Percentiles rank a stretch among this genome's conserved stretches.
phyloP scores from a whole-genome alignment of 176 grass and related monocot species.

The Secale cereale region DNA sequence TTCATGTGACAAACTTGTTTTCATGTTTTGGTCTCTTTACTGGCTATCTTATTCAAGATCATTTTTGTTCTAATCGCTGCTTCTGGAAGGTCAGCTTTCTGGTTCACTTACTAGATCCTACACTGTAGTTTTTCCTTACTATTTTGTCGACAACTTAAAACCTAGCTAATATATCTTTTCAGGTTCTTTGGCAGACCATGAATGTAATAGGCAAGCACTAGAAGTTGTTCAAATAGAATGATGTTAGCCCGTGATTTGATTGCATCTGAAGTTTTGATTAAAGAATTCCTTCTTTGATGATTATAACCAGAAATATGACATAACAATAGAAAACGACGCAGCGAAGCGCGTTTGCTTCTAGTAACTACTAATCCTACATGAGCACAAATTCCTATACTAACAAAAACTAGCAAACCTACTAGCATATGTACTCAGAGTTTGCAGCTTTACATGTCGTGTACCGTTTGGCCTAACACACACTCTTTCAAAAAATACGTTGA shows the following conservation, averaged over 20 bases:
- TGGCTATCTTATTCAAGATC: not conserved
- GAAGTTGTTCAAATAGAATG: constrained; percentile 68
- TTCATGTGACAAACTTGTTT: constrained; percentile 36
- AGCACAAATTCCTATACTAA: too few relatives aligned
- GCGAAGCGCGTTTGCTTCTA: not conserved
- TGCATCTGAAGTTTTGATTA: not conserved
- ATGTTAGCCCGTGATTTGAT: constrained; percentile 40
- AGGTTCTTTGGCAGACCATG: constrained; percentile 58
- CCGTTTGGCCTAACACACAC: too few relatives aligned
- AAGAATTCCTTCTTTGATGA: not conserved
- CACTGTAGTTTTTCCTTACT: not conserved
- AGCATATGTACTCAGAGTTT: too few relatives aligned
- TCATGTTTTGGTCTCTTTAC: not conserved
- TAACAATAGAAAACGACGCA: too few relatives aligned
- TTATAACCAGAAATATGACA: not conserved
- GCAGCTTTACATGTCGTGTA: too few relatives aligned
- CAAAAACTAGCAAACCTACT: too few relatives aligned
- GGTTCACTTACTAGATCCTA: not conserved
- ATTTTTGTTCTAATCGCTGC: not conserved
- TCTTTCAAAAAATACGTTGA: too few relatives aligned
- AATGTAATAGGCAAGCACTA: constrained; percentile 60
- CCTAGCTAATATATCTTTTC: not conserved
- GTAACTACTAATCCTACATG: not conserved
- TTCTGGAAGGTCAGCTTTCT: not conserved
- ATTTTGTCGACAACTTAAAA: not conserved